A percentile compares a stretch with the other conserved stretches of the same genome.
phyloP scores from a whole-genome alignment of 2,329 filamentous ascomycete genomes.

The Monosporascus sp. region DNA sequence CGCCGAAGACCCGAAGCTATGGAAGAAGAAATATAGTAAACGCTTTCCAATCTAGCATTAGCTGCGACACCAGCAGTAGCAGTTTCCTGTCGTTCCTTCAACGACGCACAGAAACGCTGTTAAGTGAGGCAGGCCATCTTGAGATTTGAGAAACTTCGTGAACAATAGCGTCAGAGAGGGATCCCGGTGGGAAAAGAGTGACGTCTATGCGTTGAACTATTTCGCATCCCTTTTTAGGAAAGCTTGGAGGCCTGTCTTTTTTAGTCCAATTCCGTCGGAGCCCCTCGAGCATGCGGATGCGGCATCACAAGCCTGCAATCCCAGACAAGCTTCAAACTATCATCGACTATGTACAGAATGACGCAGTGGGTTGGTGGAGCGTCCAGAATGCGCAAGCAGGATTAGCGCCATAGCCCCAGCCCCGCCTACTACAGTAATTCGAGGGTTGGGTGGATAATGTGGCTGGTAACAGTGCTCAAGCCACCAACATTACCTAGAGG shows the following conservation, averaged over 20 bases:
- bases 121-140: not conserved
- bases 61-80: too few species aligned
- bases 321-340: not conserved
- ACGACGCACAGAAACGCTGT: too few species aligned
- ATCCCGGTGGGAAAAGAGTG: not conserved
- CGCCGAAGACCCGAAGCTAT: too few species aligned
- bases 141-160: not conserved
- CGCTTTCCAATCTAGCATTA: too few species aligned
- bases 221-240: not conserved
- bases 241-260: not conserved
- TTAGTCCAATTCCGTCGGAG: not conserved
- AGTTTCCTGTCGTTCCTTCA: too few species aligned
- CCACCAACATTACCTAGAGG: too few species aligned
- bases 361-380: not conserved
- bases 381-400: too few species aligned
- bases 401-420: too few species aligned
- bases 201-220: not conserved
- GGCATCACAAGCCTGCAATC: not conserved
- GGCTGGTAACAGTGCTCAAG: too few species aligned
- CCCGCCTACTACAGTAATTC: too few species aligned
- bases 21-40: too few species aligned
- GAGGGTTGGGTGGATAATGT: too few species aligned
- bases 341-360: not conserved
- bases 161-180: not conserved
- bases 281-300: not conserved